A percentile compares a stretch with the other conserved stretches of the same genome.
Evolutionary conservation across 1,284 basidiomycete species (phyloP).

Genomic region (Boletus smithii): DNA sequence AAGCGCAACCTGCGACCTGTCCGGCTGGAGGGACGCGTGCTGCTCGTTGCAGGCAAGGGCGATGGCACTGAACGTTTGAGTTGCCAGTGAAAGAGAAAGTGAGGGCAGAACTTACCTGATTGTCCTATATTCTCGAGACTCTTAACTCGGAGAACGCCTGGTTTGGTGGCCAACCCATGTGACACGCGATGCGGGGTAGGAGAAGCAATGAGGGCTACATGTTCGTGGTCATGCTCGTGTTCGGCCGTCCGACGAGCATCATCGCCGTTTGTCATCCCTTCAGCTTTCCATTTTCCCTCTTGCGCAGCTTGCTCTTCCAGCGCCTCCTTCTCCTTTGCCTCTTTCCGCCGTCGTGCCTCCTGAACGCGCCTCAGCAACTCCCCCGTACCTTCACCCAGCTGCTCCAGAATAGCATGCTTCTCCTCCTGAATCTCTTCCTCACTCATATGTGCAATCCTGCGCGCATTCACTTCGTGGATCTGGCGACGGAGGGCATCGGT

Average conservation of each 20-base stretch:
- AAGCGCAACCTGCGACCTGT: conserved; percentile 49
- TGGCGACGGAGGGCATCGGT: conserved; percentile 24
- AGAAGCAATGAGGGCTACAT: conserved; percentile 6
- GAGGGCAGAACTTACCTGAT: conserved; percentile 12
- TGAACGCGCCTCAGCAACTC: conserved; percentile 46
- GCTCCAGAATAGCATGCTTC: conserved; percentile 48
- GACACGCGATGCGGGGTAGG: conserved; percentile 16
- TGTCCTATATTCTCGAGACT: conserved; percentile 30
- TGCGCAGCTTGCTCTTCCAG: conserved; percentile 5
- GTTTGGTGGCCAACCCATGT: conserved; percentile 20
- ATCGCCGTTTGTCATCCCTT: background rate
- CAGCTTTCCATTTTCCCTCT: background rate
- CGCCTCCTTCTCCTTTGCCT: conserved; percentile 2
- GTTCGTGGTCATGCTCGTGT: too few species aligned
- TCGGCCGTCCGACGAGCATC: background rate
- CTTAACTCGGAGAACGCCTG: conserved; percentile 30
- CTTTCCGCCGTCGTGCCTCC: conserved; percentile 36
- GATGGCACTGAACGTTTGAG: conserved; percentile 18
- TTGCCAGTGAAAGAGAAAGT: conserved; percentile 5
- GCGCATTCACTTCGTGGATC: conserved; percentile 44
- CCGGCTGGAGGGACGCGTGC: conserved; percentile 42
- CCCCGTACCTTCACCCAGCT: conserved; percentile 49
- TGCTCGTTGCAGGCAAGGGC: conserved; percentile 23
- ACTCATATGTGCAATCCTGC: conserved; percentile 43
- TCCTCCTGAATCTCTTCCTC: conserved; percentile 44